Evolutionary conservation across 2,329 filamentous ascomycete species (phyloP).

Genomic region (Mycogone perniciosa): DNA sequence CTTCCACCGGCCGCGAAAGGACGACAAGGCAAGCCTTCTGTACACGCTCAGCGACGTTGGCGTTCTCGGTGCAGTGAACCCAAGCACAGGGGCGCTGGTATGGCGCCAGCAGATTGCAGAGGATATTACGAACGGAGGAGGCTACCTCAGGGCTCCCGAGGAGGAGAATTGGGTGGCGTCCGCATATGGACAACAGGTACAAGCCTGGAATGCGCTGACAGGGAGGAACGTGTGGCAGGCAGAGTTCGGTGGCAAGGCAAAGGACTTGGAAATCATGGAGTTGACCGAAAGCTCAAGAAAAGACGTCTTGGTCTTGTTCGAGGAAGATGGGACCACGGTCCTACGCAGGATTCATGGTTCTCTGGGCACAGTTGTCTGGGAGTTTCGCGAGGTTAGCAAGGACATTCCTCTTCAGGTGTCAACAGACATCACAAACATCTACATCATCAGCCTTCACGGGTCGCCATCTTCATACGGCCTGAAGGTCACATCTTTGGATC

Average conservation of each 20-base stretch:
- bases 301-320: conserved; percentile 65
- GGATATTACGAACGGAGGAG: conserved; percentile 38
- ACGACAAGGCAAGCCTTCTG: conserved; percentile 80
- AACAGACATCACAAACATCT: conserved; percentile 63
- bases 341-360: conserved; percentile 67
- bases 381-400: conserved; percentile 60
- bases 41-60: conserved; percentile 85
- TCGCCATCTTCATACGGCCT: conserved; percentile 65
- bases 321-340: conserved; percentile 49
- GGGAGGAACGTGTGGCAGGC: conserved; percentile 74
- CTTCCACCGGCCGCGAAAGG: conserved; percentile 80
- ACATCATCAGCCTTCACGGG: conserved; percentile 70
- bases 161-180: conserved; percentile 72
- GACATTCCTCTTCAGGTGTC: conserved; percentile 71
- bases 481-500: conserved; percentile 68
- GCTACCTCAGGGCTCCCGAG: conserved; percentile 66
- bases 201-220: conserved; percentile 76
- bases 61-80: conserved; percentile 82
- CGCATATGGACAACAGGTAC: conserved; percentile 62
- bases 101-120: conserved; percentile 76
- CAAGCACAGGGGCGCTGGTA: conserved; percentile 72
- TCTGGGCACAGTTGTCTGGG: conserved; percentile 72
- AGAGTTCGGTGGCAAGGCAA: conserved; percentile 50
- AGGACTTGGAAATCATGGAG: conserved; percentile 72
- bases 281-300: conserved; percentile 57